Conservation (phyloP, 2,329 filamentous ascomycete species). For the Hypoxylon sp. region DNA sequence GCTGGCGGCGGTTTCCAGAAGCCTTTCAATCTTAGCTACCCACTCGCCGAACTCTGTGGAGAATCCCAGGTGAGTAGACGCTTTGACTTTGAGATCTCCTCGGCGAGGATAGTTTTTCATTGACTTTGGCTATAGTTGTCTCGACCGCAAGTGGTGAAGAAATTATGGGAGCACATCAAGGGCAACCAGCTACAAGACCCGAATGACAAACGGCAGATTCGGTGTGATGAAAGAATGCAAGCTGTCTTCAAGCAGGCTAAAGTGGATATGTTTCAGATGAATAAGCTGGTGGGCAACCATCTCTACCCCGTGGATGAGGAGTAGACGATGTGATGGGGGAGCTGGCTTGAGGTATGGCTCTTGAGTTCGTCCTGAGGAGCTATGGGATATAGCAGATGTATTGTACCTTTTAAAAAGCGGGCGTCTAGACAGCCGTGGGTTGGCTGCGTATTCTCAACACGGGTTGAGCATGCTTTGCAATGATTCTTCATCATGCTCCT, state of each 20-base stretch:
- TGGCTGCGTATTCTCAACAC: slow-evolving; percentile 37
- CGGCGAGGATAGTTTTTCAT: neutral
- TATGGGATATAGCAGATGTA: slow-evolving; percentile 25
- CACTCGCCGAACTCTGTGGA: slow-evolving; percentile 78
- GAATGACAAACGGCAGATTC: slow-evolving; percentile 89
- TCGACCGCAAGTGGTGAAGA: slow-evolving; percentile 94
- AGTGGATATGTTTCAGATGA: slow-evolving; percentile 99
- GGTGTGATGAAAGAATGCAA: slow-evolving; percentile 91
- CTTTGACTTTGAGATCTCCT: neutral
- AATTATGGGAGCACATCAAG: slow-evolving; percentile 96
- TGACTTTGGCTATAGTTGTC: slow-evolving; percentile 75
- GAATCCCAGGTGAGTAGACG: slow-evolving; percentile 71
- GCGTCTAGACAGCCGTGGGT: slow-evolving; percentile 27
- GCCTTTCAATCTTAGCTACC: slow-evolving; percentile 80
- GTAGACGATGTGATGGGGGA: slow-evolving; percentile 41
- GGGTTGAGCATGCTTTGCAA: slow-evolving; percentile 28
- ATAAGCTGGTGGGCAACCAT: slow-evolving; percentile 92
- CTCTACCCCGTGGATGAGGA: slow-evolving; percentile 87
- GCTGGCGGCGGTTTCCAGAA: slow-evolving; percentile 95
- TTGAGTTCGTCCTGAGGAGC: neutral
- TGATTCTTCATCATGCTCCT: slow-evolving; percentile 11
- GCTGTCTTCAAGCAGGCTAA: slow-evolving; percentile 91
- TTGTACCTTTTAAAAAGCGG: slow-evolving; percentile 12
- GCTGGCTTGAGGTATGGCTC: slow-evolving; percentile 1
- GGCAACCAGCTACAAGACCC: slow-evolving; percentile 90